Conservation (phyloP, 2,329 filamentous ascomycete genomes). For the Verticillium tricorpus region DNA sequence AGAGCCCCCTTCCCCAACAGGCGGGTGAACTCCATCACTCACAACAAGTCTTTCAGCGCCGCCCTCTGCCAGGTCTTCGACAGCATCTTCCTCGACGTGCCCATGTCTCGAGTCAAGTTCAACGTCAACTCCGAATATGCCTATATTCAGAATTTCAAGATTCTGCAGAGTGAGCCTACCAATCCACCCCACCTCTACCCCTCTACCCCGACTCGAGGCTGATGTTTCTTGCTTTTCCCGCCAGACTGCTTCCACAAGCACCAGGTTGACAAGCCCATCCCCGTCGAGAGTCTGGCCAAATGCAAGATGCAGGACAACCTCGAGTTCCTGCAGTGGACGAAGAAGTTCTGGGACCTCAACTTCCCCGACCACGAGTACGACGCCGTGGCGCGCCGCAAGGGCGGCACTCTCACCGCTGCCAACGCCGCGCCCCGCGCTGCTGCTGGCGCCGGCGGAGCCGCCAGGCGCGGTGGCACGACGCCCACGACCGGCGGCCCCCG, state of each 20-base stretch:
- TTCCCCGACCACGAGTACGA: constrained; percentile 98
- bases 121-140: constrained; percentile 96
- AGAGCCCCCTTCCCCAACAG: constrained; percentile 24
- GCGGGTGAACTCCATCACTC: neutral
- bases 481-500: constrained; percentile 52
- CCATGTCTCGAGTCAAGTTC: constrained; percentile 96
- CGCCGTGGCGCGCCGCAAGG: constrained; percentile 79
- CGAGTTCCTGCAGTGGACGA: constrained; percentile 96
- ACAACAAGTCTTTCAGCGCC: constrained; percentile 53
- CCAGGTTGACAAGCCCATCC: constrained; percentile 82
- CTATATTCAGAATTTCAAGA: constrained; percentile 97
- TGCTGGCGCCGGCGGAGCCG: constrained; percentile 45
- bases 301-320: constrained; percentile 99
- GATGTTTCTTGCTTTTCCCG: neutral
- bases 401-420: constrained; percentile 51
- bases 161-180: constrained; percentile 76
- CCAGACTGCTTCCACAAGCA: constrained; percentile 81
- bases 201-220: constrained; percentile 4
- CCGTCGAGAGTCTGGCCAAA: constrained; percentile 84
- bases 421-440: constrained; percentile 45
- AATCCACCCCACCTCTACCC: constrained; percentile 7
- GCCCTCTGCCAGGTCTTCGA: constrained; percentile 97
- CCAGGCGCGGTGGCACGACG: constrained; percentile 55
- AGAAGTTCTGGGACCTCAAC: constrained; percentile 97
- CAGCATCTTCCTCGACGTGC: constrained; percentile 93